phyloP scores from a whole-genome alignment of 1,284 basidiomycete genomes.

The Cryptococcus sp. region DNA sequence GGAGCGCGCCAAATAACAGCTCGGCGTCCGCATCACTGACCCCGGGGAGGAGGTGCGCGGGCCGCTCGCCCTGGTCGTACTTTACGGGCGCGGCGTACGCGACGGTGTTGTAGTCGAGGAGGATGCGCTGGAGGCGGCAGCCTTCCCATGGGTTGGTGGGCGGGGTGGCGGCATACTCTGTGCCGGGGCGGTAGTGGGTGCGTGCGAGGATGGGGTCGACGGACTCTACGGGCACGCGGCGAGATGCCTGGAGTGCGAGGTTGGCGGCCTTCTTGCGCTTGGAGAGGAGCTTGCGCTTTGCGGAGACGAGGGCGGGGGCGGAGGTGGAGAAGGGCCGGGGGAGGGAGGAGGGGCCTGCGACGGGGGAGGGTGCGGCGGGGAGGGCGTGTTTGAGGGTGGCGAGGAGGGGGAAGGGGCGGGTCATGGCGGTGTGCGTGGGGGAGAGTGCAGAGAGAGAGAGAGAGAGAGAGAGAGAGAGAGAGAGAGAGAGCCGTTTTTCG shows the following conservation, averaged over 20 bases:
- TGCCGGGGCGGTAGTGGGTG: conserved; percentile 12
- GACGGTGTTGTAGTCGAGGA: conserved; percentile 20
- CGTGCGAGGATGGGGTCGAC: conserved; percentile 29
- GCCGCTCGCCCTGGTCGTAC: conserved; percentile 33
- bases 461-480: no score
- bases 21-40: conserved; percentile 33
- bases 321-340: conserved; percentile 24
- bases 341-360: conserved; percentile 3
- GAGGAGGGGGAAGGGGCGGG: neutral
- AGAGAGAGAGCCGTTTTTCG: no score
- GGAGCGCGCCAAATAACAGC: conserved; percentile 45
- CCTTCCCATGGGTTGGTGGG: conserved; percentile 25
- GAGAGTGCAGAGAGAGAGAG: no score
- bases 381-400: conserved; percentile 3
- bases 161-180: neutral
- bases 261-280: conserved; percentile 29
- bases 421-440: conserved; percentile 1
- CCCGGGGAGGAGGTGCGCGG: conserved; percentile 34
- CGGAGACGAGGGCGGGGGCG: conserved; percentile 16
- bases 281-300: conserved; percentile 25
- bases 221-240: conserved; percentile 8
- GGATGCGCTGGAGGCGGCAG: conserved; percentile 25
- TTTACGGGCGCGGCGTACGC: conserved; percentile 40
- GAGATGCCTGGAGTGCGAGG: conserved; percentile 21
- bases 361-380: neutral